Evolutionary conservation across 2,329 filamentous ascomycete species (phyloP), one percentile per base, ranked within the genome.

Genomic region (Colletotrichum tabaci): DNA sequence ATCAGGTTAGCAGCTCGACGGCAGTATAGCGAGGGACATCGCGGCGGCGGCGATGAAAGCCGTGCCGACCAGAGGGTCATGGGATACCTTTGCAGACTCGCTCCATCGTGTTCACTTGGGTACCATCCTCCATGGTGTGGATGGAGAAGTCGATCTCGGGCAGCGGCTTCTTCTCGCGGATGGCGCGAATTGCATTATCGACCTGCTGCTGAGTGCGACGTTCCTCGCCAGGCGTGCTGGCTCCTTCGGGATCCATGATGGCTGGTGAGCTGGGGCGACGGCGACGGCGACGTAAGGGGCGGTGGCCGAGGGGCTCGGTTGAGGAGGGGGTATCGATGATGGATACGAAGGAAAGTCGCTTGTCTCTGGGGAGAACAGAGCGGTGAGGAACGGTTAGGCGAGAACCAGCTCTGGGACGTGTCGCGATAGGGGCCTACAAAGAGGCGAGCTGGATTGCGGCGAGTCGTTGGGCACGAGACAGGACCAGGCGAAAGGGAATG

Each of bases 101-200:
- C 85, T 99, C 96, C 81, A 93, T 85, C 74, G 96, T 99, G 90
- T 90, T 98, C 81, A 99, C 96, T 86, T 98, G 94, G 65, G 90
- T 92, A 80, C 94, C 94, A 87, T 99, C 96, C 83, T 99, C 96
- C 96, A 98, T 98, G 74, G 93, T 96, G 84, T 99, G 96, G 80
- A 99, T 91, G 67, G 94, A 97, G 83, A 99, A 99, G 87, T 99
- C 96, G 79, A 99, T 98, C 88, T 98, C 96, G 70, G 96, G 96
- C 61, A 97, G 89, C 66, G 96, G 95, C 87, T 93, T 96, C 92
- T 98, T 98, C 79, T 98, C 91, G 82, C 92, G 91, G 79, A 99
- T 95, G 73, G 96, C 96, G 82, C 94, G 94, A 80, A 96, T 92
- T 77, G 94, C 93, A 90, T 94, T 96, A 85, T 98, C 94, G 80